Percentiles rank a stretch among this genome's conserved stretches.
These are phyloP conservation scores for Pezicula radicicola DNA, from an alignment of 2,329 filamentous ascomycete species.

Conservation along the genomic window DNA sequence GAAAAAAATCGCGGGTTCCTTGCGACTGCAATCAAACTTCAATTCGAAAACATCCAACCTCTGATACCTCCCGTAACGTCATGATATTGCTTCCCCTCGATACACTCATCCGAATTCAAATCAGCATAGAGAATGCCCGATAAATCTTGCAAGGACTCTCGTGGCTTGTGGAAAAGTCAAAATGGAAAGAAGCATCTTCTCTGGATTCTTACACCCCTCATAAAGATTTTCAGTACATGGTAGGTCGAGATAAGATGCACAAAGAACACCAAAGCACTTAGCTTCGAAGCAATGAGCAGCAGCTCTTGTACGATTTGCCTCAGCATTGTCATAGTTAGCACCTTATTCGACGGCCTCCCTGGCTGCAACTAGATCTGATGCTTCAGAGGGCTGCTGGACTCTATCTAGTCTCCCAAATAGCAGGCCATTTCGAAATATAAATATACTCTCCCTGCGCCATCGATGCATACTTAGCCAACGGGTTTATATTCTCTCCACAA, in stretches of 20 bases:
- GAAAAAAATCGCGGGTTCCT: constrained; percentile 29
- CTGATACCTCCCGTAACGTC: constrained; percentile 54
- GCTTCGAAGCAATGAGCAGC: constrained; percentile 57
- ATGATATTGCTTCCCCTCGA: constrained; percentile 56
- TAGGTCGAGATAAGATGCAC: constrained; percentile 38
- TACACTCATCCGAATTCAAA: constrained; percentile 43
- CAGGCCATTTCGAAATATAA: constrained; percentile 53
- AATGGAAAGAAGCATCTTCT: constrained; percentile 30
- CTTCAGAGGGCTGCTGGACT: too few relatives aligned
- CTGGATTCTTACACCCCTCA: constrained; percentile 24
- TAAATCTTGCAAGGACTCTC: constrained; percentile 37
- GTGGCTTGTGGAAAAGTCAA: constrained; percentile 38
- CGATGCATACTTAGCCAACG: constrained; percentile 46
- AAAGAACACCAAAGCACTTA: constrained; percentile 52
- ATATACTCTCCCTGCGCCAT: constrained; percentile 54
- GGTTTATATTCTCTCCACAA: constrained; percentile 57
- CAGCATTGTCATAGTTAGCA: constrained; percentile 49
- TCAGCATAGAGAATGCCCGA: constrained; percentile 52
- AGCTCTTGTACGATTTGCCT: constrained; percentile 47
- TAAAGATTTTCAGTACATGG: constrained; percentile 34
- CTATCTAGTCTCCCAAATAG: constrained; percentile 47
- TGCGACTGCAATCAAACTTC: constrained; percentile 40
- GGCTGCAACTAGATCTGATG: neutral
- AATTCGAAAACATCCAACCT: constrained; percentile 51
- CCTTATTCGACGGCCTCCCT: constrained; percentile 1